phyloP scores from a whole-genome alignment of 2,329 filamentous ascomycete species.

The Didymella exigua region DNA sequence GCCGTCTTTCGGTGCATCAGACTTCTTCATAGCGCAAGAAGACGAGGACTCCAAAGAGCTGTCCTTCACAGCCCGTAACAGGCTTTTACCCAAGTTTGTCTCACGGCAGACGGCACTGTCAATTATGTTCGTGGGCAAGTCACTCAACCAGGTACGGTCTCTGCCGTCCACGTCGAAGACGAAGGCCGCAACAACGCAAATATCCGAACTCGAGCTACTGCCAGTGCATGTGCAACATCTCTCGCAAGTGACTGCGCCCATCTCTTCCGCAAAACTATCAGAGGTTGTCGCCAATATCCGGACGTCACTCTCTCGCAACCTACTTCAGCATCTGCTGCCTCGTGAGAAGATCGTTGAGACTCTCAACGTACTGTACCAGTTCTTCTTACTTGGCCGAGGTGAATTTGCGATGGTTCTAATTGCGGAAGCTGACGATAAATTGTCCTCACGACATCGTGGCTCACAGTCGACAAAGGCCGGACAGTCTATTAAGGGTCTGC shows the following conservation, averaged over 20 bases:
- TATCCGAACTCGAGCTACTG: constrained; percentile 63
- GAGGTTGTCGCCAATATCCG: constrained; percentile 77
- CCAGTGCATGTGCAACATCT: constrained; percentile 73
- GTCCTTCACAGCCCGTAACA: constrained; percentile 39
- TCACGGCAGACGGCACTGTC: constrained; percentile 74
- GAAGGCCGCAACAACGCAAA: constrained; percentile 31
- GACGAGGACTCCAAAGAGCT: constrained; percentile 42
- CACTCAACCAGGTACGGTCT: constrained; percentile 78
- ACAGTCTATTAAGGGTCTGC: constrained; percentile 65
- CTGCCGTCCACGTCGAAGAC: constrained; percentile 39
- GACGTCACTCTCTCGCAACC: constrained; percentile 80
- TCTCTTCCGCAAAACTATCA: constrained; percentile 73
- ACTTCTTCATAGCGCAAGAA: constrained; percentile 75
- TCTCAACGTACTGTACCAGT: constrained; percentile 78
- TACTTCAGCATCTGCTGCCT: constrained; percentile 81
- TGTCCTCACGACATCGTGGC: constrained; percentile 70
- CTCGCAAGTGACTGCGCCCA: constrained; percentile 71
- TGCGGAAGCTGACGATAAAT: constrained; percentile 79
- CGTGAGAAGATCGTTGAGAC: constrained; percentile 76
- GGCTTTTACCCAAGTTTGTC: constrained; percentile 79
- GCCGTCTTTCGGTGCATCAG: constrained; percentile 75
- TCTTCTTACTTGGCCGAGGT: constrained; percentile 83
- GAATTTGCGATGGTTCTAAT: constrained; percentile 91
- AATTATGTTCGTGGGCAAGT: constrained; percentile 88
- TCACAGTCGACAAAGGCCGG: constrained; percentile 47